Conservation (phyloP, 495 filamentous ascomycete species). For the Antarctomyces pellizariae region DNA sequence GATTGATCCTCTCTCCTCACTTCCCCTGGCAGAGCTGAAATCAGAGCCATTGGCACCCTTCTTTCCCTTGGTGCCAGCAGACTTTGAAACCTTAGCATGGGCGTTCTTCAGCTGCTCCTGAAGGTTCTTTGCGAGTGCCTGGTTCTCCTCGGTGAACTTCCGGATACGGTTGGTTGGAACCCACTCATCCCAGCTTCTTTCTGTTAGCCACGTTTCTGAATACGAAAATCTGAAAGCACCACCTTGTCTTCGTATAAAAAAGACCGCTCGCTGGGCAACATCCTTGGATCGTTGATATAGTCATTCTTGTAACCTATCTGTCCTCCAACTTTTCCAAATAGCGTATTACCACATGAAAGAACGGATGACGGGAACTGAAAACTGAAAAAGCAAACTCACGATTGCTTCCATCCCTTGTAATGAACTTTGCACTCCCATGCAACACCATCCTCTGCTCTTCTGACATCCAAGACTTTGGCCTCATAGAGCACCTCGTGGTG, state of each 20-base stretch:
- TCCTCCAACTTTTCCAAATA: too few relatives aligned
- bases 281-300: too few relatives aligned
- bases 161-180: constrained; percentile 83
- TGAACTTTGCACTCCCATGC: constrained; percentile 74
- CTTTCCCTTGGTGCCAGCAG: constrained; percentile 26
- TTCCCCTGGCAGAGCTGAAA: constrained; percentile 55
- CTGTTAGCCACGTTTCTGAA: not conserved
- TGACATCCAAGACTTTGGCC: constrained; percentile 71
- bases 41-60: constrained; percentile 42
- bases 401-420: constrained; percentile 98
- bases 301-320: too few relatives aligned
- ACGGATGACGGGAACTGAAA: too few relatives aligned
- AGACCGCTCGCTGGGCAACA: too few relatives aligned
- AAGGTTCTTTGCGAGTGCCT: constrained; percentile 51
- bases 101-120: constrained; percentile 31
- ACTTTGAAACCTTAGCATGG: constrained; percentile 20
- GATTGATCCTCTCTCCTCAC: constrained; percentile 60
- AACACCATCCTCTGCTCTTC: constrained; percentile 42
- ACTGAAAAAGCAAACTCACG: constrained; percentile 34
- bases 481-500: constrained; percentile 93
- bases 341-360: too few relatives aligned
- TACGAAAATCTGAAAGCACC: not conserved
- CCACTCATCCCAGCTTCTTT: constrained; percentile 78
- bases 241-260: not conserved
- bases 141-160: constrained; percentile 87